Evolutionary conservation across 345 rosid genomes (phyloP).

Genomic region (Physaria fendleri): DNA sequence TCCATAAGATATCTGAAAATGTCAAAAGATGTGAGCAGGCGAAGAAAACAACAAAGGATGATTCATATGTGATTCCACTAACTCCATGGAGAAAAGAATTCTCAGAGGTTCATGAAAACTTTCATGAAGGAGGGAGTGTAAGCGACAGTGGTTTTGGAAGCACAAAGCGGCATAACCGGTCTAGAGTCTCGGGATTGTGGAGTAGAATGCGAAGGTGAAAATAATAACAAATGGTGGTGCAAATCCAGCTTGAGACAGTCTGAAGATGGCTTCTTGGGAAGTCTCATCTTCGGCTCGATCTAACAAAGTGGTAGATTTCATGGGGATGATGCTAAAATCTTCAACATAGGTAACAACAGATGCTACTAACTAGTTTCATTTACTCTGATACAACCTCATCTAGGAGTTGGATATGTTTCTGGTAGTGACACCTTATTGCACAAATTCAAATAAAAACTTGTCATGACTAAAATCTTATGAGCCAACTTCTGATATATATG

Average conservation of each 20-base stretch:
- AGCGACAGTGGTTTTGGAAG: constrained; percentile 79
- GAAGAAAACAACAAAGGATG: constrained; percentile 71
- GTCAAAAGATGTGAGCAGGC: constrained; percentile 71
- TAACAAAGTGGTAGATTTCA: constrained; percentile 21
- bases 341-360: constrained; percentile 25
- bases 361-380: constrained; percentile 28
- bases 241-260: not conserved
- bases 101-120: constrained; percentile 64
- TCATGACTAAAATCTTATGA: too few relatives aligned
- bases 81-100: constrained; percentile 72
- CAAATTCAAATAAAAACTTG: too few relatives aligned
- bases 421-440: too few relatives aligned
- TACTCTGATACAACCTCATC: not conserved
- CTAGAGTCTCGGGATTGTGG: constrained; percentile 36
- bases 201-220: constrained; percentile 34
- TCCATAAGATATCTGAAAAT: constrained; percentile 83
- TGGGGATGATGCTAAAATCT: constrained; percentile 5
- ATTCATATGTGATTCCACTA: constrained; percentile 72
- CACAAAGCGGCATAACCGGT: constrained; percentile 47
- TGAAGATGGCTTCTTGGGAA: constrained; percentile 14
- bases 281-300: constrained; percentile 16
- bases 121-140: constrained; percentile 62
- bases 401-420: constrained; percentile 15
- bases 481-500: too few relatives aligned
- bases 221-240: not conserved